Conservation (phyloP, 768 basidiomycete species). For the Trametes cingulata region DNA sequence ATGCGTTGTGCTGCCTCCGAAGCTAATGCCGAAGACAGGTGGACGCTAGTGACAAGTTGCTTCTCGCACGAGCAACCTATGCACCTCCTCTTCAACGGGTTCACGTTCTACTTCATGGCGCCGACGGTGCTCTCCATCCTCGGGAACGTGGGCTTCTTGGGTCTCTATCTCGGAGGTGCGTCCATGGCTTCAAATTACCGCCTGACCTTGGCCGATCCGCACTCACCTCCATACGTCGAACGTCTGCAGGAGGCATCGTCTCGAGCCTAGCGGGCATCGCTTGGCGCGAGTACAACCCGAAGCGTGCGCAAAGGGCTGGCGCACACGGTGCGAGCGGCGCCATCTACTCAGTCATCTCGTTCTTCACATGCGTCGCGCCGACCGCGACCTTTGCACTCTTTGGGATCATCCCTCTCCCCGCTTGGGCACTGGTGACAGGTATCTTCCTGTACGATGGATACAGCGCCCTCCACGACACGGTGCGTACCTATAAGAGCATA, state of each 20-base stretch:
- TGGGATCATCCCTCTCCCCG: conserved; percentile 76
- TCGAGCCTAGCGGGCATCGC: conserved; percentile 50
- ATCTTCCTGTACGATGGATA: conserved; percentile 63
- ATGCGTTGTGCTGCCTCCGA: background rate
- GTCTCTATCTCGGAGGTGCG: conserved; percentile 73
- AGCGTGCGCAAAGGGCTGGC: conserved; percentile 31
- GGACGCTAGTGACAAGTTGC: conserved; percentile 68
- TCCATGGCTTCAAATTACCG: background rate
- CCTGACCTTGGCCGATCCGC: background rate
- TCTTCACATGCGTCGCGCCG: conserved; percentile 73
- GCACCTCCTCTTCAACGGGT: conserved; percentile 76
- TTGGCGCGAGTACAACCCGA: conserved; percentile 43
- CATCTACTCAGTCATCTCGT: conserved; percentile 67
- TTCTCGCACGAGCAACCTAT: conserved; percentile 67
- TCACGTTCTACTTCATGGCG: conserved; percentile 79
- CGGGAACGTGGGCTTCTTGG: conserved; percentile 65
- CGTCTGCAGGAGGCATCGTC: conserved; percentile 55
- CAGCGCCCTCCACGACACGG: conserved; percentile 36
- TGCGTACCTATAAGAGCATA: conserved; percentile 20
- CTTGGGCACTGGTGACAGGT: conserved; percentile 72
- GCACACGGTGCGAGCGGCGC: conserved; percentile 79
- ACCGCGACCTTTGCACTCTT: conserved; percentile 67
- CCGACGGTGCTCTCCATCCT: conserved; percentile 60
- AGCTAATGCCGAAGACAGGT: conserved; percentile 43
- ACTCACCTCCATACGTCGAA: background rate